These are phyloP conservation scores for Zasmidium citrigriseum DNA, from an alignment of 2,329 filamentous ascomycete species.

Conservation along the genomic window DNA sequence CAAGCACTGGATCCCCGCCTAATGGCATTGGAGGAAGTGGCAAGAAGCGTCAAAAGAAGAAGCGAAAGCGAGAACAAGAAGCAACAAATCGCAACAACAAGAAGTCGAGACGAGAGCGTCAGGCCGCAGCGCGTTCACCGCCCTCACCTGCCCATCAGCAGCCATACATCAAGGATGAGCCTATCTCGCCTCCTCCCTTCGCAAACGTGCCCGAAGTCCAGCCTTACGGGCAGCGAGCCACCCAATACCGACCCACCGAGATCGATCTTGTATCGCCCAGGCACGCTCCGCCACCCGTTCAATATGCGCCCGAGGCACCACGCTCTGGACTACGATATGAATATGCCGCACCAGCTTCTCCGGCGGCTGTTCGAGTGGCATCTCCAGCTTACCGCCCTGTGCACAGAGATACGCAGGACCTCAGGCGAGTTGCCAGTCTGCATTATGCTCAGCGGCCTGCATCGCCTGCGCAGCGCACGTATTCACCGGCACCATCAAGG, in stretches of 20 bases:
- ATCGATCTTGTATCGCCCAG: slow-evolving; percentile 42
- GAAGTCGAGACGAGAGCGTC: slow-evolving; percentile 36
- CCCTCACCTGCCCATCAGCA: slow-evolving; percentile 39
- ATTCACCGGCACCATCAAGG: slow-evolving; percentile 42
- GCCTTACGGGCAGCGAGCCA: slow-evolving; percentile 41
- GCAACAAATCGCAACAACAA: slow-evolving; percentile 13
- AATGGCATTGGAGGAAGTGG: slow-evolving; percentile 1
- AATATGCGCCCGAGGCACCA: slow-evolving; percentile 44
- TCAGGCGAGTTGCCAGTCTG: slow-evolving; percentile 50
- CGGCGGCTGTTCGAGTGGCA: slow-evolving; percentile 40
- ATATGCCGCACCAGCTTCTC: slow-evolving; percentile 42
- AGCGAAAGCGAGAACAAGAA: slow-evolving; percentile 36
- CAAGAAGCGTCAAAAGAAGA: slow-evolving; percentile 37
- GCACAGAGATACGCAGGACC: slow-evolving; percentile 48
- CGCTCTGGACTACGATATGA: slow-evolving; percentile 44
- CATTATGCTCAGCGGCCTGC: slow-evolving; percentile 48
- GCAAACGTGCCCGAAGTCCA: slow-evolving; percentile 40
- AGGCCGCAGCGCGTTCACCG: slow-evolving; percentile 37
- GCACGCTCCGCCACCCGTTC: slow-evolving; percentile 41
- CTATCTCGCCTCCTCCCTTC: slow-evolving; percentile 62
- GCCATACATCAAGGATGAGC: slow-evolving; percentile 63
- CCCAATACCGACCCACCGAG: slow-evolving; percentile 38
- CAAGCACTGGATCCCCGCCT: slow-evolving; percentile 32
- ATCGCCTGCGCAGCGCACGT: slow-evolving; percentile 43
- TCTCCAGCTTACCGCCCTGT: slow-evolving; percentile 39